Evolutionary conservation across 768 basidiomycete genomes (phyloP), one percentile per base, ranked within the genome.

Genomic region (Pleurotus citrinopileatus): DNA sequence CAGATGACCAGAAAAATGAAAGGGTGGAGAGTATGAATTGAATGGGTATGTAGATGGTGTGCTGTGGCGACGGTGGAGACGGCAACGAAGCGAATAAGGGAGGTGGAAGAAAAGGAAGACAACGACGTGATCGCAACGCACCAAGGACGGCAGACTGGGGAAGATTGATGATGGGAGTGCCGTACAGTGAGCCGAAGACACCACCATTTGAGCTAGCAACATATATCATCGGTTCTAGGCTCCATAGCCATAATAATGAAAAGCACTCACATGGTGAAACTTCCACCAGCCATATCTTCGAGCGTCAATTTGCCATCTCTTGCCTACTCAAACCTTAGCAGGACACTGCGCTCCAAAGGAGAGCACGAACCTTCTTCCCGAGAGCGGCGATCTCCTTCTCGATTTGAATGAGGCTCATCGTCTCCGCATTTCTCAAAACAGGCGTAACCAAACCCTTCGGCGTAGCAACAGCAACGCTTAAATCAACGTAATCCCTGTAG

Each of bases 191-290:
- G 40, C 96, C 96, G 65, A 99, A 99, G 67, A 99, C 96, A 62
- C 96, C 96, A 42, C 96, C 97, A 66, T 99, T 99, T 36, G 97
- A 98, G 70, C 94, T 96, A n/a, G n/a, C n/a, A n/a, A n/a, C n/a
- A 58, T 20, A 40, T 37, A 44, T 23, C 22, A 27, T 55, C 26
- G 56, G 55, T 56, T 6, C n/a, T 8, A 55, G 22, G 53, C 27
- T 20, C 40, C 23, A 7, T 52, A 28, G 28, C 4, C 42, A 40
- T 20, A 55, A 12, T 0, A 27, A 19, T 26, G 48, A 3, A 47
- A n/a, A 28, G 26, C 29, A 74, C 88, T 59, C 60, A 94, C 93
- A 98, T 98, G 59, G 96, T 98, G 80, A 99, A 98, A n/a, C 93
- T 87, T 45, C 96, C 96, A 45, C 96, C 96, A 28, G 94, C 80